Evolutionary conservation across 2,329 filamentous ascomycete genomes (phyloP).

Genomic region (Plectosphaerella sp.): DNA sequence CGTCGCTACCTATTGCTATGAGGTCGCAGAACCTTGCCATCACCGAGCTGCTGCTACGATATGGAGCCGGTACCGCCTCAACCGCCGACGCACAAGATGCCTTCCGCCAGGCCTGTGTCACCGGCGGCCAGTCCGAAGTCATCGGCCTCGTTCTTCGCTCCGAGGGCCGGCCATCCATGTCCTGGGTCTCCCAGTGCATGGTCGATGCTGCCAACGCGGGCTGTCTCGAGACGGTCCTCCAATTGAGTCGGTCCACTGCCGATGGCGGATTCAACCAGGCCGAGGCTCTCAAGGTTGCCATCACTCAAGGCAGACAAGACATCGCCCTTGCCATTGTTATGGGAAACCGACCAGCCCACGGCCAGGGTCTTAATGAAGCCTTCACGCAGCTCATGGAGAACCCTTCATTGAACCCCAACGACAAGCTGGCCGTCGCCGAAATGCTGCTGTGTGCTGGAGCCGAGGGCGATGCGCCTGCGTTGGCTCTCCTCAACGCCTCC

Average conservation of each 20-base stretch:
- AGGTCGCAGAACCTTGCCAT: constrained; percentile 36
- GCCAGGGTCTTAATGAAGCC: constrained; percentile 42
- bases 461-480: constrained; percentile 42
- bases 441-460: constrained; percentile 55
- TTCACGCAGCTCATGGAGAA: constrained; percentile 43
- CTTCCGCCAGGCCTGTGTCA: constrained; percentile 46
- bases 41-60: constrained; percentile 41
- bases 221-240: constrained; percentile 44
- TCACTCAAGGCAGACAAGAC: constrained; percentile 45
- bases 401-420: constrained; percentile 38
- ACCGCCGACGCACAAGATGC: constrained; percentile 46
- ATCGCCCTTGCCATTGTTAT: constrained; percentile 51
- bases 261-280: constrained; percentile 48
- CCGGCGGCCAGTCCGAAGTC: constrained; percentile 39
- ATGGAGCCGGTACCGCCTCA: constrained; percentile 35
- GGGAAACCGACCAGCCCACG: constrained; percentile 46
- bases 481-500: constrained; percentile 43
- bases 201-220: constrained; percentile 45
- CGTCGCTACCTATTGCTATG: constrained; percentile 44
- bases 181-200: constrained; percentile 44
- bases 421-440: constrained; percentile 49
- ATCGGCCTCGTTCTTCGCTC: constrained; percentile 45
- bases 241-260: constrained; percentile 46
- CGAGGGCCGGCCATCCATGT: constrained; percentile 37
- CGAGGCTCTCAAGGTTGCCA: constrained; percentile 46